Conservation (phyloP, 371 early-diverging fungal genomes). For the Apophysomyces trapeziformis region DNA sequence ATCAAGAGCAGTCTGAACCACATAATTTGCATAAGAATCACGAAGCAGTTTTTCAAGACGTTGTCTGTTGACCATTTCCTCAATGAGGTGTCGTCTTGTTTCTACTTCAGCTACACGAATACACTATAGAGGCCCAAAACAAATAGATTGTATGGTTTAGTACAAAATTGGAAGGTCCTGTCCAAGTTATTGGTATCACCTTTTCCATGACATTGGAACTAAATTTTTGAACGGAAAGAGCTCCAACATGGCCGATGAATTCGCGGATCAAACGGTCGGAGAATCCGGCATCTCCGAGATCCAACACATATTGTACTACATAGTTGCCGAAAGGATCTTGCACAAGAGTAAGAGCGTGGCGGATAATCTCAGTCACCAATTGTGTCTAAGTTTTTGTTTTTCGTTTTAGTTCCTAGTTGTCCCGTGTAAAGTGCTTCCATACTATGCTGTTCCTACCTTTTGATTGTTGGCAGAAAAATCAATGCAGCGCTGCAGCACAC, state of each 20-base stretch:
- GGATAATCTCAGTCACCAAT: slow-evolving; percentile 77
- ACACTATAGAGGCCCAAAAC: slow-evolving; percentile 50
- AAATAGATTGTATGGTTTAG: slow-evolving; percentile 11
- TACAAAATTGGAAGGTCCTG: slow-evolving; percentile 10
- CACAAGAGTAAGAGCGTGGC: slow-evolving; percentile 80
- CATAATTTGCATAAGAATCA: slow-evolving; percentile 92
- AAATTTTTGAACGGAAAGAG: slow-evolving; percentile 87
- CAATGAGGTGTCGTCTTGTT: slow-evolving; percentile 71
- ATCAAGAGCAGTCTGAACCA: slow-evolving; percentile 90
- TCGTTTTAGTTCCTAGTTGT: not conserved
- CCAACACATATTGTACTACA: slow-evolving; percentile 96
- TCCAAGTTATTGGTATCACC: slow-evolving; percentile 31
- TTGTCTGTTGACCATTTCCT: slow-evolving; percentile 70
- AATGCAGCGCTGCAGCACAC: slow-evolving; percentile 96
- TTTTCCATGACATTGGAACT: slow-evolving; percentile 94
- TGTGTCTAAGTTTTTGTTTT: slow-evolving; percentile 39
- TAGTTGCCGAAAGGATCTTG: slow-evolving; percentile 98
- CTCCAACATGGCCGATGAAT: slow-evolving; percentile 78
- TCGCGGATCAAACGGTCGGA: slow-evolving; percentile 74
- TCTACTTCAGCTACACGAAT: slow-evolving; percentile 78
- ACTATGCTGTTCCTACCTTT: slow-evolving; percentile 42
- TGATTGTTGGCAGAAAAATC: slow-evolving; percentile 81
- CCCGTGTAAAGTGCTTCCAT: not conserved
- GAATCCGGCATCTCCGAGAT: slow-evolving; percentile 70
- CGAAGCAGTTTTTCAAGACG: slow-evolving; percentile 77